Base-by-base conservation (phyloP, 176 grass and related monocot species). In the Oryza brachyantha region DNA sequence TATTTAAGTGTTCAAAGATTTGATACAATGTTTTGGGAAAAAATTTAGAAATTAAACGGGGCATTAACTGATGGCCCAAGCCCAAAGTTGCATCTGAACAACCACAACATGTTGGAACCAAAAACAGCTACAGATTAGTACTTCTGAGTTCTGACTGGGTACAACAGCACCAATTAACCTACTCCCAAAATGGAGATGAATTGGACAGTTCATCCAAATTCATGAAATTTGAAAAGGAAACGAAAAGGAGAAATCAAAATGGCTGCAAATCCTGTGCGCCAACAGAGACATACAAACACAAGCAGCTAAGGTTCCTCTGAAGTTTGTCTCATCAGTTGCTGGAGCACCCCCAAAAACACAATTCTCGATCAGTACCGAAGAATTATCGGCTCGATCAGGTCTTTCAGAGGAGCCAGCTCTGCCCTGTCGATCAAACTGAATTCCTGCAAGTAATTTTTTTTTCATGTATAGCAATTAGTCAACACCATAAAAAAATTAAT, bases 371-470 rank as follows among this genome's bases (percentile, higher is more conserved):
- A 90, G 57, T 62, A 75, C 48, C 73, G 68, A 74, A 75, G 61
- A 21, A 81, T 75, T 79, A 98, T 94, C 21, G 92, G 79, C 14
- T 95, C 92, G 10, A 95, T 66, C 66, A 99, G 73, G 41, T 99
- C 90, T 24, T 78, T 82, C 10, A 99, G 96, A 59, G 96, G 92
- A 62, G 90, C 88, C 60, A 99, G 81, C 78, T 99, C 96, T 45
- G 65, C 43, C 66, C 82, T 88, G 70, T 99, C 90, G 6, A 99
- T 95, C 34, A 99, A 75, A 8, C 63, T 62, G 71, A 99, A 99
- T 81, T 95, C 96, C 96, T 98, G 82, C 69, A 5, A 61, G 70
- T 69, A 76, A 61, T n/a, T 7, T 21, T 21, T 21, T 21, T 52
- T 0, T 21, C 17, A 81, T 31, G 5, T 16, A 21, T 65, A 31